Percentiles rank a stretch among this genome's conserved stretches.
phyloP scores from a whole-genome alignment of 306 rosid genomes.

The Alnus glutinosa region DNA sequence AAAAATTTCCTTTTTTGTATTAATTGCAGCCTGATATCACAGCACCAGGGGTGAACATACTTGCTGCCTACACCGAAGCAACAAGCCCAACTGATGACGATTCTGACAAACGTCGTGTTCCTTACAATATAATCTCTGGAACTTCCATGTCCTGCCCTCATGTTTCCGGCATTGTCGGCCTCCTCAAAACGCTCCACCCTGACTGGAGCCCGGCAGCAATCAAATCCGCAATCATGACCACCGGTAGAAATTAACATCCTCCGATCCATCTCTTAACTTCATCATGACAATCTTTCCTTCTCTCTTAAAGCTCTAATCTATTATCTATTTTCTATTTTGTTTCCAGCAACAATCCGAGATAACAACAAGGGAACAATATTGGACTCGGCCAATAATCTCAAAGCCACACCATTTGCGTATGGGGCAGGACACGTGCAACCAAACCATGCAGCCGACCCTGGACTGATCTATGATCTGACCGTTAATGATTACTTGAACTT shows the following conservation, averaged over 20 bases:
- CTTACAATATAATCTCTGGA: constrained; percentile 37
- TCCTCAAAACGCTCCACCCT: constrained; percentile 55
- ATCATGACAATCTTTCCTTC: too few species aligned
- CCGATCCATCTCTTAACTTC: too few species aligned
- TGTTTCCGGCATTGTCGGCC: constrained; percentile 51
- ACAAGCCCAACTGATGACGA: constrained; percentile 8
- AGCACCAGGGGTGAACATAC: constrained; percentile 56
- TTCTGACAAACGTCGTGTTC: constrained; percentile 31
- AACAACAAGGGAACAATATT: constrained; percentile 12
- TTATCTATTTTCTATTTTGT: background rate
- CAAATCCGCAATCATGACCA: constrained; percentile 69
- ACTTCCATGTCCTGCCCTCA: constrained; percentile 76
- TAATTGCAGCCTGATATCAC: constrained; percentile 58
- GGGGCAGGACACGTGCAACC: constrained; percentile 65
- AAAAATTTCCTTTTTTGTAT: background rate
- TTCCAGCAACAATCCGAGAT: constrained; percentile 39
- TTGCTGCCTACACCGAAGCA: constrained; percentile 41
- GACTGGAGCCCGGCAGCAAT: constrained; percentile 69
- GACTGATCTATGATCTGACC: constrained; percentile 55
- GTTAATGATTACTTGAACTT: constrained; percentile 52
- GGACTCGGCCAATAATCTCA: background rate
- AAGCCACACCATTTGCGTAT: constrained; percentile 53
- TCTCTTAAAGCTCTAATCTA: too few species aligned
- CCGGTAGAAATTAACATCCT: constrained; percentile 32
- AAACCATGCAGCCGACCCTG: constrained; percentile 55